Evolutionary conservation across 1,284 basidiomycete species (phyloP).

Genomic region (Melanopsichium pennsylvanicum): DNA sequence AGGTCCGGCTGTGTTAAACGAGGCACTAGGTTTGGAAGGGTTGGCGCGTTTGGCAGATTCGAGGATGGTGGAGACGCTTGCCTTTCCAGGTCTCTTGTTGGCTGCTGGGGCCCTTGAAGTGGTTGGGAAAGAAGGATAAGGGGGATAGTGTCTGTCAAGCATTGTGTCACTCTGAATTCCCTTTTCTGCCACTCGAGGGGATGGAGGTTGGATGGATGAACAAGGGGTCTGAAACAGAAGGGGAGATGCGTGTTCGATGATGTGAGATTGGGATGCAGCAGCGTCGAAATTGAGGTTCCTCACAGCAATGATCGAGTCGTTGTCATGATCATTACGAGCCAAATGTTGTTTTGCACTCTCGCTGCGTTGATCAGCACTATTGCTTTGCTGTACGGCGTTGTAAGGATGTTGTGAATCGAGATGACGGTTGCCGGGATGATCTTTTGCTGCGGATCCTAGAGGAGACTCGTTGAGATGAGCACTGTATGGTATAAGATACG

Average conservation of each 20-base stretch:
- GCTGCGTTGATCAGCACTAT: no score
- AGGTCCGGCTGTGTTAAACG: constrained; percentile 3
- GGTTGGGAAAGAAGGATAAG: constrained; percentile 9
- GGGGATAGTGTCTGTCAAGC: constrained; percentile 27
- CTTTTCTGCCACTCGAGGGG: no score
- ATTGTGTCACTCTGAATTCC: not conserved
- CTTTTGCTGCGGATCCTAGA: constrained; percentile 8
- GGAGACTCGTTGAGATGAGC: no score
- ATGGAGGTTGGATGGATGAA: no score
- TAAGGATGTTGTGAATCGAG: not conserved
- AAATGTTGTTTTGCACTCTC: not conserved
- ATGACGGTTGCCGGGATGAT: constrained; percentile 6
- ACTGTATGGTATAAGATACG: not conserved
- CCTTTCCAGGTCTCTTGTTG: constrained; percentile 4
- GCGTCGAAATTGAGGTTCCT: constrained; percentile 23
- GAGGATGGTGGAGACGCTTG: constrained; percentile 39
- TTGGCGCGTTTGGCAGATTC: constrained; percentile 31
- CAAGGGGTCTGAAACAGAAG: no score
- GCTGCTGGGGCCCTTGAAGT: constrained; percentile 9
- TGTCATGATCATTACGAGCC: constrained; percentile 19
- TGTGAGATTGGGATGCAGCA: not conserved
- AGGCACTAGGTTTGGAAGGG: not conserved
- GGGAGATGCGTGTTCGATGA: not conserved
- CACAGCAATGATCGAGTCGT: constrained; percentile 33
- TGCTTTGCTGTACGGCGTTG: no score